Evolutionary conservation across 2,329 filamentous ascomycete species (phyloP), one percentile per base, ranked within the genome.

Genomic region (Sclerotinia subarctica): DNA sequence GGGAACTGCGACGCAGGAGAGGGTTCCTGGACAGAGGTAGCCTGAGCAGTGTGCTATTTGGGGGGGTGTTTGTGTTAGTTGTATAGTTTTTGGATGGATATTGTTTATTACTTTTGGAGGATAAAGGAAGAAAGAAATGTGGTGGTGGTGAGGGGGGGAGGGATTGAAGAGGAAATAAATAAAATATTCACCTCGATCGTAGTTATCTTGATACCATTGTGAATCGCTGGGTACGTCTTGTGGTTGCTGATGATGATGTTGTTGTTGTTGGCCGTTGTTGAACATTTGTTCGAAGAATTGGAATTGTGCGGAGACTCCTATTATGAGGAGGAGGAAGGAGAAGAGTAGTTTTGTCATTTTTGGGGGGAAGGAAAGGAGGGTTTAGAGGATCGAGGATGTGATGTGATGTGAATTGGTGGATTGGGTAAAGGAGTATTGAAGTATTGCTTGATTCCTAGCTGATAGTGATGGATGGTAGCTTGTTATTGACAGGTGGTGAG

Each of bases 271-370:
- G 74, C 35, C 35, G 35, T 35, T 35, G 35, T 88, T 85, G 79
- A 99, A 98, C 92, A 98, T 97, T 76, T 98, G 93, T 78, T 97
- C 94, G 81, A 98, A 99, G 86, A 99, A 97, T 77, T 92, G 90
- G 79, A 98, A 98, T 80, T 98, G 94, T 15, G 92, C 92, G 68
- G 85, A 82, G 5, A 84, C 88, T 21, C 81, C 75, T 44, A 86
- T 79, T 70, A 86, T 80, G 69, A 92, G 77, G 38, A 93, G 78
- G 62, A 91, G 81, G 21, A 93, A 77, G 11, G 71, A 72, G 56
- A 49, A 78, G 57, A 78, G 63, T 8, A 74, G 63, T 44, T 73
- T 73, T 59, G 73, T 54, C 76, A 77, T 77, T 66, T 67, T 71
- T 35, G 7, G 35, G 35, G 35, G 6, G 7, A 7, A 6, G n/a